Conservation (phyloP, 2,329 filamentous ascomycete species). For the Phaeophleospora eucalypticola region DNA sequence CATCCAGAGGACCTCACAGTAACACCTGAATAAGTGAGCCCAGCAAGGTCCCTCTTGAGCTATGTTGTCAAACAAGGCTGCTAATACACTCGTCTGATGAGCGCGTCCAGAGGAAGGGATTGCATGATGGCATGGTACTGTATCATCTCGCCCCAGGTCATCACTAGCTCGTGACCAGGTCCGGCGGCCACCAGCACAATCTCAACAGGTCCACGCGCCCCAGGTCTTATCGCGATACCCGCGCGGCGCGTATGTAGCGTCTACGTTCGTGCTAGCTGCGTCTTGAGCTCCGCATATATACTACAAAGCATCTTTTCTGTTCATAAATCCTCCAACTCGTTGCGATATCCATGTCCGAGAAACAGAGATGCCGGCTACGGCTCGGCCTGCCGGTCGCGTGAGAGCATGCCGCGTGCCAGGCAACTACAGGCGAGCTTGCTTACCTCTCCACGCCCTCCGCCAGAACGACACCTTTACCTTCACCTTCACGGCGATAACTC, state of each 20-base stretch:
- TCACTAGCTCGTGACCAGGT: constrained; percentile 3
- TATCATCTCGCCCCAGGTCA: background rate
- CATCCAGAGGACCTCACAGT: too few species aligned
- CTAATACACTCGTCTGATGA: too few species aligned
- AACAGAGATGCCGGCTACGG: background rate
- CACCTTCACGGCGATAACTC: background rate
- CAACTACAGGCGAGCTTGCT: constrained; percentile 1
- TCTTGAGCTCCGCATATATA: background rate
- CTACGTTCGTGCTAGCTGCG: background rate
- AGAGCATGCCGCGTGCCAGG: background rate
- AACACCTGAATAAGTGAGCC: too few species aligned
- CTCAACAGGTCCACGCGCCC: constrained; percentile 2
- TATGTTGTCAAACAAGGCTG: too few species aligned
- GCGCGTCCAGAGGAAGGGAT: background rate
- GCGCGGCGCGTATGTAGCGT: background rate
- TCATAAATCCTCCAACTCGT: background rate
- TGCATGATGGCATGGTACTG: background rate
- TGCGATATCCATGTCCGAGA: background rate
- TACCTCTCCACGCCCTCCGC: background rate
- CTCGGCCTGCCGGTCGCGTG: background rate
- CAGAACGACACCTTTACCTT: background rate
- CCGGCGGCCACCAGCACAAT: background rate
- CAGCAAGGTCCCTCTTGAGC: too few species aligned
- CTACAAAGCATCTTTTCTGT: background rate
- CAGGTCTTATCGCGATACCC: constrained; percentile 4